Evolutionary conservation across 2,329 filamentous ascomycete genomes (phyloP).

Genomic region (Fusarium torreyae): DNA sequence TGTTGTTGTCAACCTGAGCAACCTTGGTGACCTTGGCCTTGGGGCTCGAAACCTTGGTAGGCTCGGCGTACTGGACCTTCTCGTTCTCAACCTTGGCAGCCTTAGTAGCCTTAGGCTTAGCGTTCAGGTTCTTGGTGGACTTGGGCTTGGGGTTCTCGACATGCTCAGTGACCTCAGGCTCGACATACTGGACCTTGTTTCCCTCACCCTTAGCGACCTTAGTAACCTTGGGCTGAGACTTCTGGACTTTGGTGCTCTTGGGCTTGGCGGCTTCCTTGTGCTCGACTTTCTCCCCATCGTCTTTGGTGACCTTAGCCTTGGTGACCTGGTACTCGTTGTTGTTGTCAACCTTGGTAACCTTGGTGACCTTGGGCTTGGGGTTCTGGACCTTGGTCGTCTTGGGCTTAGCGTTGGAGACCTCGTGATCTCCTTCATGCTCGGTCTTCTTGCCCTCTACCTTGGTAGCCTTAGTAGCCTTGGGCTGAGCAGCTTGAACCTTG

Average conservation of each 20-base stretch:
- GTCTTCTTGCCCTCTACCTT: not conserved
- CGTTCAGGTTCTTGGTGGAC: not conserved
- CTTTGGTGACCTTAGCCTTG: not conserved
- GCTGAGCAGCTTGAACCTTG: not conserved
- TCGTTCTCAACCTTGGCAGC: not conserved
- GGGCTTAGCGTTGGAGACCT: not conserved
- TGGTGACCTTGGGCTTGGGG: not conserved
- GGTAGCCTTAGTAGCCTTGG: slow-evolving; percentile 1
- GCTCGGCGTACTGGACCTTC: not conserved
- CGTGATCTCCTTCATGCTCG: not conserved
- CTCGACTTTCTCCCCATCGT: too few species aligned
- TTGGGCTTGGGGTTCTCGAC: not conserved
- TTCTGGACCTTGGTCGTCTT: not conserved
- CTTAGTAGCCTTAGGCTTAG: slow-evolving; percentile 5
- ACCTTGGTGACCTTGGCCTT: not conserved
- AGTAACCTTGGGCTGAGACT: not conserved
- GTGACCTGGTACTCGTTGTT: not conserved
- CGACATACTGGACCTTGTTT: not conserved
- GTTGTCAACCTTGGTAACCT: not conserved
- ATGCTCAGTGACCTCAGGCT: not conserved
- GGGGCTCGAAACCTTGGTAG: not conserved
- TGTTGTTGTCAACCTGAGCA: not conserved
- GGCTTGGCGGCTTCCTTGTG: not conserved
- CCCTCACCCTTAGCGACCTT: not conserved
- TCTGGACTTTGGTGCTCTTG: not conserved